phyloP scores from a whole-genome alignment of 495 filamentous ascomycete genomes.

The Ascodesmis nigricans region DNA sequence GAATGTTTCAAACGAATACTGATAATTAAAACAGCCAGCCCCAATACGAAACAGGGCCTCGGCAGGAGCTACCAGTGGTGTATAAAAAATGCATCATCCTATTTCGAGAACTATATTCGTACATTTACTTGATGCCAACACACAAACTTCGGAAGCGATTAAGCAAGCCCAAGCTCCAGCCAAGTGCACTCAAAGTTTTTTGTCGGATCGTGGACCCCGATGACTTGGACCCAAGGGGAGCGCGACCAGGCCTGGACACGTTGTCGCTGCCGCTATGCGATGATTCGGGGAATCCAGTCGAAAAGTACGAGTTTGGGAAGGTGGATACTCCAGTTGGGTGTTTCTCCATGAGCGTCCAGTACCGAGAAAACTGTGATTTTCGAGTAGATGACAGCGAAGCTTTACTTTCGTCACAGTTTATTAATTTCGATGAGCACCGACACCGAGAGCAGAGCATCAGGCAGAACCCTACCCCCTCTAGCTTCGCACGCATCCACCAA shows the following conservation, averaged over 20 bases:
- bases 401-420: conserved; percentile 80
- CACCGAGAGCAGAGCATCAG: conserved; percentile 33
- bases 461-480: too few relatives aligned
- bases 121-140: conserved; percentile 60
- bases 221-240: conserved; percentile 22
- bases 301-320: conserved; percentile 52
- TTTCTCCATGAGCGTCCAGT: conserved; percentile 57
- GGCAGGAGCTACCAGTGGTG: conserved; percentile 47
- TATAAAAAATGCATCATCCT: conserved; percentile 93
- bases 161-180: conserved; percentile 37
- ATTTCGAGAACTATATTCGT: conserved; percentile 78
- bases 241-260: conserved; percentile 35
- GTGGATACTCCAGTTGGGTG: conserved; percentile 69
- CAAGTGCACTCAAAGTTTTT: conserved; percentile 43
- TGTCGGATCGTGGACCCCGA: conserved; percentile 53
- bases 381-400: conserved; percentile 78
- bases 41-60: conserved; percentile 14
- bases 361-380: conserved; percentile 75
- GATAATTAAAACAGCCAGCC: neutral
- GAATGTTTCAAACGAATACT: too few relatives aligned
- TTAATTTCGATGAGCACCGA: conserved; percentile 69
- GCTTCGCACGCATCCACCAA: conserved; percentile 39
- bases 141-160: conserved; percentile 66
- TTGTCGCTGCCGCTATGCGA: conserved; percentile 52
- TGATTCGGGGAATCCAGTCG: conserved; percentile 41